Conservation (phyloP, 352 stramenopile species). For the Globisporangium paroecandrum region DNA sequence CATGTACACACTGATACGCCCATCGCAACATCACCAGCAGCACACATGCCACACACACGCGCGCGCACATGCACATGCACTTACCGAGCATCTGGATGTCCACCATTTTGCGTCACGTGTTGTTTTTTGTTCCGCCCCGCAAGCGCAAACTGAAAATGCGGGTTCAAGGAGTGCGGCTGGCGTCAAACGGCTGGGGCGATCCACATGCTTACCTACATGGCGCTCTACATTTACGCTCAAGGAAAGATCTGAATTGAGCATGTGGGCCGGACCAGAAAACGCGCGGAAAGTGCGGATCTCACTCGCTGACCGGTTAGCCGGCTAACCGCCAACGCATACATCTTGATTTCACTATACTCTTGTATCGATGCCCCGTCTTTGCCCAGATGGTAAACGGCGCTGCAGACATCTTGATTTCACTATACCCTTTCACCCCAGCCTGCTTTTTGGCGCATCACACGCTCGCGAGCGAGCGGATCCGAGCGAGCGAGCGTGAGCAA, state of each 20-base stretch:
- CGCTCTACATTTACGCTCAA: not conserved
- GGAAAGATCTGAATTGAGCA: not conserved
- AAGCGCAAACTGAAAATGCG: not conserved
- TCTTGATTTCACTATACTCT: not conserved
- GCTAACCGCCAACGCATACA: not conserved
- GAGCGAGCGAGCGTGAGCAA: not conserved
- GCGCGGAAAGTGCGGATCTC: constrained; percentile 4
- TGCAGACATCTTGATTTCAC: no score
- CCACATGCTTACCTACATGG: not conserved
- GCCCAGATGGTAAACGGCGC: no score
- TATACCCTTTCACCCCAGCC: no score
- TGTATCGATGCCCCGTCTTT: not conserved
- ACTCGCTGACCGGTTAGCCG: not conserved
- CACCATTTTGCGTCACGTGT: constrained; percentile 20
- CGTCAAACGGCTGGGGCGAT: not conserved
- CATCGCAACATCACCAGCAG: not conserved
- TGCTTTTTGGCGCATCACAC: not conserved
- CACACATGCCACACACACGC: not conserved
- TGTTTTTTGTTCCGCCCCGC: constrained; percentile 1
- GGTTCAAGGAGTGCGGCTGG: not conserved
- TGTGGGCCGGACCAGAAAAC: constrained; percentile 1
- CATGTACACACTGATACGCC: not conserved
- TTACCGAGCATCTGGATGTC: constrained; percentile 32
- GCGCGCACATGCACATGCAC: not conserved
- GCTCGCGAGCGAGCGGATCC: not conserved